These are phyloP conservation scores for Colletotrichum paranaense DNA, from an alignment of 2,329 filamentous ascomycete species.

Conservation along the genomic window DNA sequence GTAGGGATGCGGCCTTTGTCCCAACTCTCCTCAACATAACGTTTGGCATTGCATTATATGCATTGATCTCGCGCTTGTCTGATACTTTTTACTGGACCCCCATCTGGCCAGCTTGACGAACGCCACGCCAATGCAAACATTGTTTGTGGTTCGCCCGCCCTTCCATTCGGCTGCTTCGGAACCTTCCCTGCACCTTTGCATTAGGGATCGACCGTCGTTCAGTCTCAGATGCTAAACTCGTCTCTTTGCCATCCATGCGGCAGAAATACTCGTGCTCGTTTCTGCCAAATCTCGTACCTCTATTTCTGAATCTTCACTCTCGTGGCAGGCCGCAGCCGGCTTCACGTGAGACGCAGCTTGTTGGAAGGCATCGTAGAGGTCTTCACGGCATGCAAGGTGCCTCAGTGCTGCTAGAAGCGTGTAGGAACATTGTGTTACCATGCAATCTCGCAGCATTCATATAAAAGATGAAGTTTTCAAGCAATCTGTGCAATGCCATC, in stretches of 20 bases:
- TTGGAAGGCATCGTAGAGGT: neutral
- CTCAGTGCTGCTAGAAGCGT: neutral
- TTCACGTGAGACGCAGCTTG: neutral
- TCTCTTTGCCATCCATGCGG: constrained; percentile 20
- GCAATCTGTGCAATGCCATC: neutral
- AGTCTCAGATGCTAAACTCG: constrained; percentile 37
- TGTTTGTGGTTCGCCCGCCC: constrained; percentile 26
- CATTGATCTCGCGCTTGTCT: constrained; percentile 27
- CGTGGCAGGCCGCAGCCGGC: neutral
- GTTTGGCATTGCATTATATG: constrained; percentile 25
- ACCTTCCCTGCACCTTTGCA: constrained; percentile 27
- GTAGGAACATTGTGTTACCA: neutral
- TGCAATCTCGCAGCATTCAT: neutral
- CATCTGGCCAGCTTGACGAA: constrained; percentile 15
- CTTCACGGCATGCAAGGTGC: neutral
- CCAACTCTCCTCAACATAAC: constrained; percentile 10
- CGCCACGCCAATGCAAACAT: constrained; percentile 28
- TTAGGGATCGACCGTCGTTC: constrained; percentile 29
- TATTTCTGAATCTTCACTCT: neutral
- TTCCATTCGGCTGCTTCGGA: constrained; percentile 31
- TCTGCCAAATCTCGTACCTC: neutral
- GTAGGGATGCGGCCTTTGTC: neutral
- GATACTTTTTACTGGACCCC: neutral
- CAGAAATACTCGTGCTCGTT: neutral
- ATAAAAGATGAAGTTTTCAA: neutral